phyloP scores from a whole-genome alignment of 306 rosid genomes.

The Lathyrus aphaca region DNA sequence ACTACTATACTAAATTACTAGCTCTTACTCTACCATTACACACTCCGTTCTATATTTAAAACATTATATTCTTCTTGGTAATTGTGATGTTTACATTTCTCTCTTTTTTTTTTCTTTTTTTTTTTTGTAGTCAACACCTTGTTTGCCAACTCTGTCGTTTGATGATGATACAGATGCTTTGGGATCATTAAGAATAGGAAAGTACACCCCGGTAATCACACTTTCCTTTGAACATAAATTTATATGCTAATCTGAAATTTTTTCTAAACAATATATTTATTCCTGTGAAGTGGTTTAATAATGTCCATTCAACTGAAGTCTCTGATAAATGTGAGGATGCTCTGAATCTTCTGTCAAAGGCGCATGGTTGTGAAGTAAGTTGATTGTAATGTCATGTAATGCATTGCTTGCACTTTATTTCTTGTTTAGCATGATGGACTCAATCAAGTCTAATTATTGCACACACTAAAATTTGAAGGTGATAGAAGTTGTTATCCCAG shows the following conservation, averaged over 20 bases:
- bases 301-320: constrained; percentile 75
- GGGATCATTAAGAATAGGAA: constrained; percentile 78
- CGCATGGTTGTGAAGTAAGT: constrained; percentile 85
- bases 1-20: constrained; percentile 10
- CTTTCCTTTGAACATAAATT: constrained; percentile 5
- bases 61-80: constrained; percentile 1
- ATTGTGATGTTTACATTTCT: constrained; percentile 35
- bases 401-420: constrained; percentile 25
- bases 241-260: constrained; percentile 28
- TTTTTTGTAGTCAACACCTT: constrained; percentile 66
- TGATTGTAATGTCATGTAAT: constrained; percentile 26
- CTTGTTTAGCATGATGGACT: constrained; percentile 25
- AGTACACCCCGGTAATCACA: constrained; percentile 68
- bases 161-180: constrained; percentile 55
- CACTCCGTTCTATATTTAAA: constrained; percentile 3
- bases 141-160: constrained; percentile 72
- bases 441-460: constrained; percentile 38
- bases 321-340: constrained; percentile 83
- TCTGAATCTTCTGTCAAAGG: constrained; percentile 60
- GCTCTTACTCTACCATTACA: constrained; percentile 18
- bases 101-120: constrained; percentile 38
- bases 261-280: constrained; percentile 38
- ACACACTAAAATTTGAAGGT: constrained; percentile 46
- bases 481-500: constrained; percentile 81
- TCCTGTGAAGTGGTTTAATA: constrained; percentile 84